Evolutionary conservation across 345 rosid species (phyloP), one percentile per base, ranked within the genome.

Genomic region (Populus pruinosa): DNA sequence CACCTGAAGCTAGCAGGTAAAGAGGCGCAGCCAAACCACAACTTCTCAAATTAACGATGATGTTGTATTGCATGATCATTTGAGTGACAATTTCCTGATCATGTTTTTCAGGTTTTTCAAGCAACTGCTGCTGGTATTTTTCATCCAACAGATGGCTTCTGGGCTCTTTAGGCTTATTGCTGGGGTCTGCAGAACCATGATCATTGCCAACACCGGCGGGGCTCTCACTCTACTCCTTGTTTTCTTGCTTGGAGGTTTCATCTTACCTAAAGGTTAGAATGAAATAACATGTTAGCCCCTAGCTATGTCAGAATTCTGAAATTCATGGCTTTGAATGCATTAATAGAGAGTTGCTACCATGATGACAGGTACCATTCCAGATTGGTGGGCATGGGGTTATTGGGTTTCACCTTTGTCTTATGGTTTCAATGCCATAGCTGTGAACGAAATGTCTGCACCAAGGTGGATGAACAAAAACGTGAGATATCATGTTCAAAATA

Each of bases 391-490:
- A 36, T 96, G 98, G 99, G 98, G 85, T 70, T 88, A 96, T 73
- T 96, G 99, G 99, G 75, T 92, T 69, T 96, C 98, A 43, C 98
- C 99, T 13, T 5, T 96, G 87, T 65, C 87, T n/a, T 96, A 93
- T 64, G 89, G 88, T 73, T 89, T 53, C 82, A 91, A 96, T 69
- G 90, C 96, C 74, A 49, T 96, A 6, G 29, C 90, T 4, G 90
- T 91, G 29, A 96, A 93, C 50, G 98, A 96, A 85, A 84, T 96
- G 87, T 73, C 72, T 72, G 89, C 97, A 64, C 88, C 96, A 23
- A 86, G 99, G 77, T 96, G 99, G 99, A 92, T 88, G 91, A 69
- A 90, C 78, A 83, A 84, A 87, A 2, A 0, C 81, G 97, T 93
- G 87, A 10, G 83, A 69, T 27, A 55, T 55, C 23, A 21, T 55